Evolutionary conservation across 2,329 filamentous ascomycete species (phyloP), one percentile per base, ranked within the genome.

Genomic region (Hyphodiscus sp.): DNA sequence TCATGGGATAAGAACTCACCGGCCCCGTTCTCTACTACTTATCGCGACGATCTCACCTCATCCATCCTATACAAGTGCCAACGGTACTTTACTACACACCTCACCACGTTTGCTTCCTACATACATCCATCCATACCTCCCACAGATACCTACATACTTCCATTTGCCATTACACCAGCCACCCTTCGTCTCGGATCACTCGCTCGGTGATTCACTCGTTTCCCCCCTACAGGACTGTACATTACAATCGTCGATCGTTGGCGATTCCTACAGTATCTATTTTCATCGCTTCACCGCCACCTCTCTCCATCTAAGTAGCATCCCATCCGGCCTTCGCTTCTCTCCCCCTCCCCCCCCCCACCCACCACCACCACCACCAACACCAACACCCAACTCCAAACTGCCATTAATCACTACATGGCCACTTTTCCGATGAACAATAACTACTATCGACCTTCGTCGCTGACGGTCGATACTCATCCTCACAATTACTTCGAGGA

Each of bases 401-500:
- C 8, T 26, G 29, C 52, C 29, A 49, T 51, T 59, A 56, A 55
- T 20, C 45, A 50, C 50, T 56, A 56, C 46, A 69, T 69, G 66
- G 62, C 65, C 51, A 55, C 60, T 43, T 67, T 60, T 45, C 56
- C 63, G 41, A 67, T 68, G 61, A 61, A 68, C 57, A 63, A 58
- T 49, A 63, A 58, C 50, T 67, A 61, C 56, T 67, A 67, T 46
- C 55, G 65, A 52, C 63, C 65, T 38, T 65, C 65, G 44, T 48
- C 61, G 15, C 58, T 68, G 57, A 61, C 64, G 38, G 59, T 68
- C 55, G 66, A 69, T 49, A 68, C 66, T 2, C 62, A 67, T 56
- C 47, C 61, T 18, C 66, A 66, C n/a, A 81, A 81, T 67, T 78
- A 75, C 72, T 82, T 81, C 65, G 80, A 83, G 55, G 80, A 83